phyloP scores from a whole-genome alignment of 2,329 filamentous ascomycete genomes.

The Fragosphaeria purpurea region DNA sequence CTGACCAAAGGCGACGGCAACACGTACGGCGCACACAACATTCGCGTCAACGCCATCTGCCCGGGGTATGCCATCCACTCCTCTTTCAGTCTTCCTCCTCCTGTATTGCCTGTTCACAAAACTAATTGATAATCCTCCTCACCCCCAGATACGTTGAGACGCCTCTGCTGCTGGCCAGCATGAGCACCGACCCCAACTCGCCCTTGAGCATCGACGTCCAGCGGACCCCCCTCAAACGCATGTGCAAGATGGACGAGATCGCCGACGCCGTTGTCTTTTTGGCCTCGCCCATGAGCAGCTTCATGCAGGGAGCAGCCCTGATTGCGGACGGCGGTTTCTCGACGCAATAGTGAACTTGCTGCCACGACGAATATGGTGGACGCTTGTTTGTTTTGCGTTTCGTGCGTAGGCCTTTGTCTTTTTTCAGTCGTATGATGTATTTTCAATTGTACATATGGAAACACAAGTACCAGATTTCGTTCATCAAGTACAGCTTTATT shows the following conservation, averaged over 20 bases:
- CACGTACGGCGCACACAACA: slow-evolving; percentile 38
- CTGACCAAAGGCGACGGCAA: slow-evolving; percentile 45
- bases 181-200: slow-evolving; percentile 16
- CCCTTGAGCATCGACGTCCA: slow-evolving; percentile 29
- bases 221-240: slow-evolving; percentile 36
- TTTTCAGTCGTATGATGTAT: background rate
- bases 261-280: slow-evolving; percentile 42
- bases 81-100: background rate
- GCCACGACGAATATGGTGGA: too few relatives aligned
- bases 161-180: slow-evolving; percentile 10
- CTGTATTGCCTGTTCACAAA: too few relatives aligned
- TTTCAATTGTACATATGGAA: too few relatives aligned
- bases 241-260: slow-evolving; percentile 41
- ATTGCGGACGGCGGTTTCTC: slow-evolving; percentile 37
- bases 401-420: background rate
- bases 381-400: too few relatives aligned
- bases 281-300: slow-evolving; percentile 41
- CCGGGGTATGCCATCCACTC: slow-evolving; percentile 27
- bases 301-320: slow-evolving; percentile 37
- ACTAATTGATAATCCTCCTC: background rate
- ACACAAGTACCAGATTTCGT: too few relatives aligned
- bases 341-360: background rate
- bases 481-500: too few relatives aligned
- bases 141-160: slow-evolving; percentile 10
- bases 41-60: slow-evolving; percentile 53